Evolutionary conservation across 148 eudicot genomes (phyloP).

Genomic region (Beta vulgaris): DNA sequence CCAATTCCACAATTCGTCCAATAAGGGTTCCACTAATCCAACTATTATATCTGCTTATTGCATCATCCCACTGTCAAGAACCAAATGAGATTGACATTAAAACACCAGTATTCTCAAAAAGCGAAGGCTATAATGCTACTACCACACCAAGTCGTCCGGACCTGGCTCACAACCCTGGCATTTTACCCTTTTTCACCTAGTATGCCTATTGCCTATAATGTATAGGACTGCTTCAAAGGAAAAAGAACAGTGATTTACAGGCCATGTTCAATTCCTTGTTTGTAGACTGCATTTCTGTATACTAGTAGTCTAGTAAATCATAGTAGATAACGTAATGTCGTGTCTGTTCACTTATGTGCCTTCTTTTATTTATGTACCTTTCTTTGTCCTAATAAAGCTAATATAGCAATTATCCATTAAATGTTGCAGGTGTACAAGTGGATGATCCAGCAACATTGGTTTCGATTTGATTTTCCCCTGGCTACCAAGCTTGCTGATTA

Average conservation of each 20-base stretch:
- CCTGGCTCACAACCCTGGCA: background rate
- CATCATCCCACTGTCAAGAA: background rate
- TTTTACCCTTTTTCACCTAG: background rate
- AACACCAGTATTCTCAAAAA: no score
- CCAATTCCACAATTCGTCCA: no score
- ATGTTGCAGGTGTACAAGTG: slow-evolving; percentile 75
- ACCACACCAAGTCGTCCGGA: no score
- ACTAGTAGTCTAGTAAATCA: background rate
- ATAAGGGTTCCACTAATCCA: no score
- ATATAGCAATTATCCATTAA: background rate
- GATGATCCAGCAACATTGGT: slow-evolving; percentile 93
- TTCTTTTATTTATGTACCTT: background rate
- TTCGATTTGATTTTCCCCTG: slow-evolving; percentile 78
- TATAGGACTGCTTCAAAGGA: background rate
- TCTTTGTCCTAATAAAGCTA: no score
- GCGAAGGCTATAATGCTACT: no score
- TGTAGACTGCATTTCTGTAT: background rate
- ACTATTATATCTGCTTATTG: background rate
- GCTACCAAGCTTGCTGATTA: slow-evolving; percentile 88
- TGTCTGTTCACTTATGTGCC: background rate
- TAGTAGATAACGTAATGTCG: background rate
- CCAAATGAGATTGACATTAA: background rate
- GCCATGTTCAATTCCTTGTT: background rate
- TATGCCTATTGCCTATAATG: background rate
- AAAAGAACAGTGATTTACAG: background rate